Percentiles rank a stretch among this genome's conserved stretches.
Conservation (phyloP, 139 green algal genomes). For the Pedinophyceae sp. region DNA sequence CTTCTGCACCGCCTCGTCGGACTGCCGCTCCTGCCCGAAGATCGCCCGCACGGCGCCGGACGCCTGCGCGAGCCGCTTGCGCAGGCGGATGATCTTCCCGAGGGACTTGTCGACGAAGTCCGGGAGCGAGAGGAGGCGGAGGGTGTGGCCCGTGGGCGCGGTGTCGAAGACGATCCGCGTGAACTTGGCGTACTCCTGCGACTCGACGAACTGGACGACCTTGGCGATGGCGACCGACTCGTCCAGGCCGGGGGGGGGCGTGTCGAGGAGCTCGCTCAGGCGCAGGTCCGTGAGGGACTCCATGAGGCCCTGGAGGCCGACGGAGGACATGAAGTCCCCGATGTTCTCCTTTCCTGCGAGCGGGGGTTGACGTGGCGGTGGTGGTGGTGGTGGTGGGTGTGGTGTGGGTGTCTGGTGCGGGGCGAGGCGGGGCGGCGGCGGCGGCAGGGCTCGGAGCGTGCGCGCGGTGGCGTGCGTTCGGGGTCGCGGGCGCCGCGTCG, state of each 20-base stretch:
- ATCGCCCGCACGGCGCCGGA: conserved; percentile 35
- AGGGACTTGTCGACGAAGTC: conserved; percentile 70
- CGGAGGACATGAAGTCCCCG: conserved; percentile 59
- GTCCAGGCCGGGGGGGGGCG: conserved; percentile 84
- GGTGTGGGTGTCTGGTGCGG: too few relatives aligned
- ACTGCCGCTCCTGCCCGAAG: conserved; percentile 43
- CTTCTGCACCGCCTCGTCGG: conserved; percentile 47
- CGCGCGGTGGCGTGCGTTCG: too few relatives aligned
- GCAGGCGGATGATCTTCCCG: conserved; percentile 48
- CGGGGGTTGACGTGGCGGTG: too few relatives aligned
- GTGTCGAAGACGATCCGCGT: conserved; percentile 96
- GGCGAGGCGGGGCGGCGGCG: too few relatives aligned
- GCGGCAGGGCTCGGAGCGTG: too few relatives aligned
- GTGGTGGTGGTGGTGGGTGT: too few relatives aligned
- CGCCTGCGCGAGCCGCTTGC: conserved; percentile 45
- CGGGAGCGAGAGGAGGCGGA: conserved; percentile 71
- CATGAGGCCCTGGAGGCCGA: conserved; percentile 61
- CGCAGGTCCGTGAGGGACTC: conserved; percentile 78
- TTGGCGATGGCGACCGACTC: conserved; percentile 86
- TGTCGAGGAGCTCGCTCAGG: conserved; percentile 91
- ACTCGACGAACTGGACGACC: conserved; percentile 85
- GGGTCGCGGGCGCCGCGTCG: too few relatives aligned
- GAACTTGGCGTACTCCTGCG: conserved; percentile 82
- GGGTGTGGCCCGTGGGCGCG: conserved; percentile 85
- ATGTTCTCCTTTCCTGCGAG: conserved; percentile 9